These are phyloP conservation scores for Talaromyces verruculosus DNA, from an alignment of 2,329 filamentous ascomycete species.

Conservation along the genomic window DNA sequence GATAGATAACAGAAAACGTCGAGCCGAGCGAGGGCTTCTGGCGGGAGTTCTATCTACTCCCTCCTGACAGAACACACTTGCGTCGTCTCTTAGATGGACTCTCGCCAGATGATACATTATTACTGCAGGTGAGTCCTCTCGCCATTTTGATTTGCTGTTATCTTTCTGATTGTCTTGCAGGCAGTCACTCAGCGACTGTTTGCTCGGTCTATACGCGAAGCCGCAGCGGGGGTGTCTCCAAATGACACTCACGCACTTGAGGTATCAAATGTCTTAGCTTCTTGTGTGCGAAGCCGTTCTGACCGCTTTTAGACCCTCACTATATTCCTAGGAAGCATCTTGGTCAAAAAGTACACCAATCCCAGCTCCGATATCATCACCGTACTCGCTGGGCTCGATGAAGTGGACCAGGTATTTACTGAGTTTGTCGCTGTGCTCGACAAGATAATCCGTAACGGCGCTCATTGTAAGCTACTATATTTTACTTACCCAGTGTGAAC, in stretches of 20 bases:
- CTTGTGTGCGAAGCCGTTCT: background rate
- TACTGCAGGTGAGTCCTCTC: conserved; percentile 59
- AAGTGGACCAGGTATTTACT: conserved; percentile 81
- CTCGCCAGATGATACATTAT: conserved; percentile 71
- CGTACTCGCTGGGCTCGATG: conserved; percentile 82
- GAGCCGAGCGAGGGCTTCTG: conserved; percentile 89
- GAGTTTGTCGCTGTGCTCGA: conserved; percentile 86
- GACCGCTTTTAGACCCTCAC: conserved; percentile 69
- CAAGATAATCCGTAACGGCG: conserved; percentile 74
- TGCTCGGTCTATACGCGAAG: conserved; percentile 65
- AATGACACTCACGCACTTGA: conserved; percentile 80
- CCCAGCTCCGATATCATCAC: conserved; percentile 93
- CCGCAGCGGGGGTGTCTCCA: conserved; percentile 61
- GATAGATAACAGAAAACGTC: conserved; percentile 35
- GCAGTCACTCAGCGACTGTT: conserved; percentile 76
- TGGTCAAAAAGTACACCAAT: conserved; percentile 90
- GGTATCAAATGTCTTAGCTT: conserved; percentile 49
- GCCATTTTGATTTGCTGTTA: background rate
- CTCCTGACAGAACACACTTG: conserved; percentile 71
- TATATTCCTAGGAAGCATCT: conserved; percentile 76
- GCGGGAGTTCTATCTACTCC: conserved; percentile 90
- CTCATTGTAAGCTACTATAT: conserved; percentile 57
- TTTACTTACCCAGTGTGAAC: background rate
- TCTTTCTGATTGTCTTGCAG: conserved; percentile 34
- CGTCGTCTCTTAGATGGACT: conserved; percentile 68